Percentiles rank a stretch among this genome's conserved stretches.
phyloP scores from a whole-genome alignment of 306 rosid genomes.

The Morella rubra region DNA sequence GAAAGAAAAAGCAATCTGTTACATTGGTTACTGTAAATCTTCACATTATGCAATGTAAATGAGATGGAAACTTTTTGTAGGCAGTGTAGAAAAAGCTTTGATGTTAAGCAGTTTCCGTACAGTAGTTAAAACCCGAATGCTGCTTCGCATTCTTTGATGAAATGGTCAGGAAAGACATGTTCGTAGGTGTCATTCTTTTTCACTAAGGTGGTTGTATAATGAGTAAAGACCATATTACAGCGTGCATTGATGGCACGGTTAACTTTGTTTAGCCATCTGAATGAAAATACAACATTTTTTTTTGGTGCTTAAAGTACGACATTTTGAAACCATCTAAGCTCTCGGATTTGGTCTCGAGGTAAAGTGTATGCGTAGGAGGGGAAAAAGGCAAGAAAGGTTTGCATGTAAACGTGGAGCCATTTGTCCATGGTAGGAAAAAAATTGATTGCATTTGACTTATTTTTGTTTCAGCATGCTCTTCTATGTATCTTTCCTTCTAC shows the following conservation, averaged over 20 bases:
- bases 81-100: neutral
- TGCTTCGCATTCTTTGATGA: neutral
- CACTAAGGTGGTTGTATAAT: neutral
- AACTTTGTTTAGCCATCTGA: neutral
- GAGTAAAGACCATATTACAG: neutral
- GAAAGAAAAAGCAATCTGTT: constrained; percentile 16
- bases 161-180: too few relatives aligned
- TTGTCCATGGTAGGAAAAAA: too few relatives aligned
- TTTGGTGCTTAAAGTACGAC: neutral
- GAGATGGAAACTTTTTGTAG: neutral
- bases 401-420: too few relatives aligned
- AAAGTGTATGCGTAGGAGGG: neutral
- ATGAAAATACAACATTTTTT: too few relatives aligned
- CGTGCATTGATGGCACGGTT: neutral
- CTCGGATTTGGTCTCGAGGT: neutral
- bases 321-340: too few relatives aligned
- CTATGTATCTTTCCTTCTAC: too few relatives aligned
- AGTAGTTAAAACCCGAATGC: neutral
- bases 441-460: too few relatives aligned
- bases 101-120: neutral
- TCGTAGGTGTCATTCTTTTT: neutral
- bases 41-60: constrained; percentile 22
- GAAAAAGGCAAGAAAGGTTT: neutral
- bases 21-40: neutral
- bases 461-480: too few relatives aligned